These are phyloP conservation scores for Carpinus fangiana DNA, from an alignment of 306 rosid species.

Conservation along the genomic window DNA sequence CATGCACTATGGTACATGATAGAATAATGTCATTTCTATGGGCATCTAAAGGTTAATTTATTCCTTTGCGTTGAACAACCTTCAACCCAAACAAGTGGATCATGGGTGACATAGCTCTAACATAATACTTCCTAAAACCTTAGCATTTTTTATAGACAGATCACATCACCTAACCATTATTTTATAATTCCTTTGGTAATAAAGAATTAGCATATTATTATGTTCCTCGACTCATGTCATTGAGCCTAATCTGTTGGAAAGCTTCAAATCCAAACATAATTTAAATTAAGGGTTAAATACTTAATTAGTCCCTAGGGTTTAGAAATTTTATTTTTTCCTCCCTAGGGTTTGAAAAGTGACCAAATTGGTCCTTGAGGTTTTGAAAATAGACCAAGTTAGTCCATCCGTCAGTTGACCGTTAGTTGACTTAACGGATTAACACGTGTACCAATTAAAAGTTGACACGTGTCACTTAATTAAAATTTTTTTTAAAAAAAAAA, in stretches of 20 bases:
- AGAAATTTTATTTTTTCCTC: no score
- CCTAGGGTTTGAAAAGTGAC: no score
- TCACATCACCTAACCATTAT: conserved; percentile 24
- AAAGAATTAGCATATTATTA: conserved; percentile 24
- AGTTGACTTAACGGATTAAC: no score
- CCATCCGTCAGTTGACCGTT: no score
- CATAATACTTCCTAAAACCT: neutral
- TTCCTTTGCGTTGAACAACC: conserved; percentile 21
- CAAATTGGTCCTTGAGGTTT: no score
- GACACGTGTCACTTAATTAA: no score
- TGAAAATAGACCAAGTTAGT: no score
- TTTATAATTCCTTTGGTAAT: neutral
- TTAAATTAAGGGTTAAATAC: no score
- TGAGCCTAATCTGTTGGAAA: conserved; percentile 1
- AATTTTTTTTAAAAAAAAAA: no score
- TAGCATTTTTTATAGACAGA: conserved; percentile 14
- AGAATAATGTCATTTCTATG: conserved; percentile 15
- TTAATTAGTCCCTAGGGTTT: no score
- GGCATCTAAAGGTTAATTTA: conserved; percentile 35
- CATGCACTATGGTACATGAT: neutral
- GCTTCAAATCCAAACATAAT: neutral
- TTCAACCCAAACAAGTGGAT: neutral
- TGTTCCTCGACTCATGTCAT: neutral
- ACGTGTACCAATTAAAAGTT: no score
- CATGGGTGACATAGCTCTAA: conserved; percentile 14